A percentile compares a stretch with the other conserved stretches of the same genome.
Conservation (phyloP, 768 basidiomycete genomes). For the Panaeolus cyanescens region DNA sequence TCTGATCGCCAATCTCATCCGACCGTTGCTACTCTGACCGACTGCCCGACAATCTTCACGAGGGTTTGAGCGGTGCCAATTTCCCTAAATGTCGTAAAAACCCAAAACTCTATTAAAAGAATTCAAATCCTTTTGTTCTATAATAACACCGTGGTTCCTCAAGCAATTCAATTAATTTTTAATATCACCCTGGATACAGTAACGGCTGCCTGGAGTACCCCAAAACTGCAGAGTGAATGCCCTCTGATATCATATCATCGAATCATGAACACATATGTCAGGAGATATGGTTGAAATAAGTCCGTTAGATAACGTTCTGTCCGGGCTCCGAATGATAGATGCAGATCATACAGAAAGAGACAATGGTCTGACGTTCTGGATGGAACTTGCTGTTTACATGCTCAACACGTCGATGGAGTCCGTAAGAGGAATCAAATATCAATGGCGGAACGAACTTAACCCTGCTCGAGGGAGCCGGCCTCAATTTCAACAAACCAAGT, state of each 20-base stretch:
- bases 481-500: not conserved
- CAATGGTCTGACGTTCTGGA: not conserved
- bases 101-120: slow-evolving; percentile 4
- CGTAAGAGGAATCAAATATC: not conserved
- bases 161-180: not conserved
- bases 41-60: not conserved
- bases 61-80: not conserved
- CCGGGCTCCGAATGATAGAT: slow-evolving; percentile 2
- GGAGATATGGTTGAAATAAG: slow-evolving; percentile 1
- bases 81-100: not conserved
- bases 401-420: not conserved
- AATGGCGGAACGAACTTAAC: slow-evolving; percentile 3
- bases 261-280: not conserved
- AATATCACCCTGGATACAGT: slow-evolving; percentile 3
- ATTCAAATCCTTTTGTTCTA: not conserved
- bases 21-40: not conserved
- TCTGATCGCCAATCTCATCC: not conserved
- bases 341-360: not conserved
- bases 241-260: slow-evolving; percentile 1
- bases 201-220: slow-evolving; percentile 1
- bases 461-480: slow-evolving; percentile 3
- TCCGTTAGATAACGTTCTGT: slow-evolving; percentile 2
- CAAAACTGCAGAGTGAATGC: not conserved
- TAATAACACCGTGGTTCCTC: not conserved
- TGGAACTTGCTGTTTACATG: not conserved